Evolutionary conservation across 768 basidiomycete species (phyloP).

Genomic region (Rhodotorula babjevae): DNA sequence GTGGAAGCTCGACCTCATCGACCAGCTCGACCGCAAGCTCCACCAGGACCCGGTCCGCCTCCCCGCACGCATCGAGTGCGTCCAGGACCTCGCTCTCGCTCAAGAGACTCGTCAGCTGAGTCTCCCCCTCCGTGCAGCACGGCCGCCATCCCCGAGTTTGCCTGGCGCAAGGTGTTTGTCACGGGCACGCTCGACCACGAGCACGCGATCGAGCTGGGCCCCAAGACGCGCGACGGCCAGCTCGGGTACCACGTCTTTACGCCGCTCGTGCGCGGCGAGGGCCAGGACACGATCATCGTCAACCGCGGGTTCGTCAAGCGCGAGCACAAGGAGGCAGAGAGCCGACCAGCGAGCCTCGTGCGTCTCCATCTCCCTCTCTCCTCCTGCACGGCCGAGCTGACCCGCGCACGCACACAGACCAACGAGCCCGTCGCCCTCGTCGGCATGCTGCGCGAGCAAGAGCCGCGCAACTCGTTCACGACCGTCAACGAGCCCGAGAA

Average conservation of each 20-base stretch:
- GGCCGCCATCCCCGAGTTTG: slow-evolving; percentile 76
- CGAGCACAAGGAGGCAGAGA: slow-evolving; percentile 46
- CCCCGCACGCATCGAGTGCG: slow-evolving; percentile 80
- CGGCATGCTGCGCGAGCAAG: slow-evolving; percentile 77
- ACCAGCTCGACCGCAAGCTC: slow-evolving; percentile 86
- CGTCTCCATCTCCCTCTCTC: background rate
- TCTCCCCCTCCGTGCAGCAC: slow-evolving; percentile 50
- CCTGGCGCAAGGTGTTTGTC: slow-evolving; percentile 75
- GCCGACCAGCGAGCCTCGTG: slow-evolving; percentile 45
- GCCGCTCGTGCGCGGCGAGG: slow-evolving; percentile 68
- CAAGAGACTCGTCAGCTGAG: background rate
- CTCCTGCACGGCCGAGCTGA: background rate
- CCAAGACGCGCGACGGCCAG: slow-evolving; percentile 79
- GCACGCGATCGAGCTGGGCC: slow-evolving; percentile 73
- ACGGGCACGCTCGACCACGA: slow-evolving; percentile 73
- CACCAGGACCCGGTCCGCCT: slow-evolving; percentile 69
- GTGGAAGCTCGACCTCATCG: slow-evolving; percentile 92
- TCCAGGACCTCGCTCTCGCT: slow-evolving; percentile 21
- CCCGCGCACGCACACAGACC: slow-evolving; percentile 1
- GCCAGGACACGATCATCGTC: slow-evolving; percentile 70
- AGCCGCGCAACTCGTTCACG: slow-evolving; percentile 69
- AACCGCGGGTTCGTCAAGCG: slow-evolving; percentile 82
- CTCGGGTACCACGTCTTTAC: slow-evolving; percentile 84
- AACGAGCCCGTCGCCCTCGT: slow-evolving; percentile 64
- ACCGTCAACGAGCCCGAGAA: slow-evolving; percentile 76